These are phyloP conservation scores for Parachlorella kessleri DNA, from an alignment of 139 green algal genomes.

Conservation along the genomic window DNA sequence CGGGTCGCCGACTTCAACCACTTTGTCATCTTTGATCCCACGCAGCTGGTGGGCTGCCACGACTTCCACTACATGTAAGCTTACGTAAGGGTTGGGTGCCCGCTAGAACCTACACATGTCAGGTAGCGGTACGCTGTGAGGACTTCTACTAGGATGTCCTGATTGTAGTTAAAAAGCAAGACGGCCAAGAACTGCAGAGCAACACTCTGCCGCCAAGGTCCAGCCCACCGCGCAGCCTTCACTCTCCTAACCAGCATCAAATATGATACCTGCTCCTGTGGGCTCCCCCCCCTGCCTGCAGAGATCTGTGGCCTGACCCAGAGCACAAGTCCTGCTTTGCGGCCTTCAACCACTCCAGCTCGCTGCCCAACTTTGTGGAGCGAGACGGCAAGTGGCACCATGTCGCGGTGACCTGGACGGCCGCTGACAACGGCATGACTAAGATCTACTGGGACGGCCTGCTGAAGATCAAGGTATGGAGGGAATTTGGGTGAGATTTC, in stretches of 20 bases:
- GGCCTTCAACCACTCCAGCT: conserved; percentile 38
- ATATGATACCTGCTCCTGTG: too few relatives aligned
- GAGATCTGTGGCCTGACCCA: conserved; percentile 74
- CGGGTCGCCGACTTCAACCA: conserved; percentile 75
- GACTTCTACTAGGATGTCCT: too few relatives aligned
- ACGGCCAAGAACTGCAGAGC: too few relatives aligned
- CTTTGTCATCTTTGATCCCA: conserved; percentile 76
- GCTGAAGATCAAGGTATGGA: conserved; percentile 38
- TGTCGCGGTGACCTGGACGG: conserved; percentile 83
- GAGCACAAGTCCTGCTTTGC: conserved; percentile 59
- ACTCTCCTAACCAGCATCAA: too few relatives aligned
- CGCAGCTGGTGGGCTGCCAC: conserved; percentile 78
- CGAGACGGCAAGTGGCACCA: conserved; percentile 80
- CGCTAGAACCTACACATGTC: neutral
- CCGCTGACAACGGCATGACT: conserved; percentile 62
- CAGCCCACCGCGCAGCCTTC: too few relatives aligned
- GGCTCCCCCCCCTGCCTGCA: too few relatives aligned
- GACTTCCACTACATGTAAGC: conserved; percentile 66
- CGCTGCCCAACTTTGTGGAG: conserved; percentile 56
- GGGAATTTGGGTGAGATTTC: too few relatives aligned
- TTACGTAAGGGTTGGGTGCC: too few relatives aligned
- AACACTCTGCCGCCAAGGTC: too few relatives aligned
- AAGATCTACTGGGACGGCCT: conserved; percentile 84
- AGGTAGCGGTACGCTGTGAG: neutral
- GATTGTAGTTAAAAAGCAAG: too few relatives aligned